Evolutionary conservation across 768 basidiomycete species (phyloP), one percentile per base, ranked within the genome.

Genomic region (Amanita molliuscula): DNA sequence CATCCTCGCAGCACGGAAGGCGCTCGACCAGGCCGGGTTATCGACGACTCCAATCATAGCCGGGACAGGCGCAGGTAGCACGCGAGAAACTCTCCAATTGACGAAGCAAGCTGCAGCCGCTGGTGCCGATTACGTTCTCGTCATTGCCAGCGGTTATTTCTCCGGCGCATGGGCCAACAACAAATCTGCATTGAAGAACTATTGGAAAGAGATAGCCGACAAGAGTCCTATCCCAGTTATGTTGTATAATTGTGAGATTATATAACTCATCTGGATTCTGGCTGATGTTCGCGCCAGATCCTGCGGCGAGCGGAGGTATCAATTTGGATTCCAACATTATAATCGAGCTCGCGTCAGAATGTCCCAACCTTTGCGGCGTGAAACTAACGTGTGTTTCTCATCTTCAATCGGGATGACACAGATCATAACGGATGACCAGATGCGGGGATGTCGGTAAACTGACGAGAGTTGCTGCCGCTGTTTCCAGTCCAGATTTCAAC

Each of bases 391-490:
- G 65, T 38, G 84, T 75, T 44, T 46, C 26, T 34, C 29, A 40
- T 3, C 51, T 20, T 35, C 41, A 37, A 7, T 33, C n/a, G 29
- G 4, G 16, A 10, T 8, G 18, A 15, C 23, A 43, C 61, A 13
- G 54, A 40, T 51, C 44, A 20, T 53, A 25, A 55, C 47, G 38
- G 16, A 50, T 41, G 37, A 21, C 15, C 56, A 90, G 88, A 37
- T 95, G 93, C 59, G 91, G 88, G 25, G 89, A 87, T 59, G 88
- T 96, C 54, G 93, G 92, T 44, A 94, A 94, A 66, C 74, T 94
- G 57, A 88, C 88, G 25, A 77, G 92, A 57, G 85, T 94, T 55
- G 81, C 83, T 44, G 82, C 82, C 38, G 69, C 73, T 8, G 77
- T 88, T 6, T 76, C 84, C 11, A 67, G 69, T 29, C 62, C 77